Evolutionary conservation across 1,284 basidiomycete species (phyloP).

Genomic region (Polyporus tsugae): DNA sequence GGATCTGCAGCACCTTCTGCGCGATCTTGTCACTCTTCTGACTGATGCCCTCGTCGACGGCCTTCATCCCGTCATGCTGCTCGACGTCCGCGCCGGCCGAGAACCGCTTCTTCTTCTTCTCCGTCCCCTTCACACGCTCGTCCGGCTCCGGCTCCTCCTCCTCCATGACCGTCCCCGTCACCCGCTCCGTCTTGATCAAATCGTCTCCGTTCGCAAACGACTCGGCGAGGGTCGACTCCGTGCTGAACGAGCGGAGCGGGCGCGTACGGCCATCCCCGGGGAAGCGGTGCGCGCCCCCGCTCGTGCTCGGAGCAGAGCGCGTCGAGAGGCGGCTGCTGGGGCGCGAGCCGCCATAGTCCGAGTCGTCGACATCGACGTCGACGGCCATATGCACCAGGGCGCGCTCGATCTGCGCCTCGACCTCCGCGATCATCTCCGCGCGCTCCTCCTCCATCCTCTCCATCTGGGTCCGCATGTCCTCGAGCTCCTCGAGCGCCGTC

Average conservation of each 20-base stretch:
- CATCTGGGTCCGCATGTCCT: conserved; percentile 79
- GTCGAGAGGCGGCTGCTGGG: conserved; percentile 53
- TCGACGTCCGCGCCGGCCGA: conserved; percentile 67
- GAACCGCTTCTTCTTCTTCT: conserved; percentile 74
- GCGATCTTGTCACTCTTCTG: conserved; percentile 85
- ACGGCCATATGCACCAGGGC: conserved; percentile 85
- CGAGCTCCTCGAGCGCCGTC: conserved; percentile 72
- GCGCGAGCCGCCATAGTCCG: conserved; percentile 67
- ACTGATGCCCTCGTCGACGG: conserved; percentile 84
- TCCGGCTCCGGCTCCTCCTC: conserved; percentile 43
- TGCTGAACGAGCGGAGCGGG: conserved; percentile 68
- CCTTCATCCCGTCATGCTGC: conserved; percentile 79
- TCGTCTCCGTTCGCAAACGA: conserved; percentile 49
- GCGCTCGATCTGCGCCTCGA: conserved; percentile 86
- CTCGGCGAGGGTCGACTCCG: conserved; percentile 80
- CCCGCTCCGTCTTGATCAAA: conserved; percentile 49
- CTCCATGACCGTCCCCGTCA: conserved; percentile 61
- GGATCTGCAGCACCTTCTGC: conserved; percentile 83
- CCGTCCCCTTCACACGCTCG: conserved; percentile 49
- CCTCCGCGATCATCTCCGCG: conserved; percentile 86
- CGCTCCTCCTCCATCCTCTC: conserved; percentile 86
- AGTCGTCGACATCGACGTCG: conserved; percentile 60
- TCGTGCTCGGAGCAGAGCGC: conserved; percentile 53
- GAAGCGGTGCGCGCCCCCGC: conserved; percentile 47
- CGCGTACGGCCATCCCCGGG: conserved; percentile 57